Evolutionary conservation across 208 protist species (phyloP).

Genomic region (Trypanosoma melophagium): DNA sequence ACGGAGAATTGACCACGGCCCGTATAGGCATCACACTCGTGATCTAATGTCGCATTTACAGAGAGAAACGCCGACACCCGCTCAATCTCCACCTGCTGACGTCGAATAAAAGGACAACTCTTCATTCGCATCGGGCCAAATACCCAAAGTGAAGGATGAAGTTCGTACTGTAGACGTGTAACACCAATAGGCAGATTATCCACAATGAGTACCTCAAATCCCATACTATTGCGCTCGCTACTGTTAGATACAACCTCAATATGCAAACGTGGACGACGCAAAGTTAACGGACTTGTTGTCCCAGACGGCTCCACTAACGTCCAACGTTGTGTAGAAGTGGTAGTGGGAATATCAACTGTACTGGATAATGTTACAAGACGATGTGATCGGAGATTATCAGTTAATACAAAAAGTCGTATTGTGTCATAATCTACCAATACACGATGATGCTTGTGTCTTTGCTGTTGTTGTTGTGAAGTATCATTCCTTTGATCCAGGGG

Average conservation of each 20-base stretch:
- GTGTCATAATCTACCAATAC: constrained; percentile 79
- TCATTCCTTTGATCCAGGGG: constrained; percentile 2
- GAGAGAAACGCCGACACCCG: constrained; percentile 79
- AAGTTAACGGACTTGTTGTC: background rate
- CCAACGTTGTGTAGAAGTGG: constrained; percentile 73
- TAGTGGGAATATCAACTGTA: constrained; percentile 50
- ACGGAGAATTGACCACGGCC: constrained; percentile 60
- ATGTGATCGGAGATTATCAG: constrained; percentile 64
- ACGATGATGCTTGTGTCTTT: constrained; percentile 7
- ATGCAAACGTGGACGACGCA: constrained; percentile 20
- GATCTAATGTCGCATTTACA: constrained; percentile 62
- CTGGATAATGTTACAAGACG: constrained; percentile 77
- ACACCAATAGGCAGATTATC: constrained; percentile 59
- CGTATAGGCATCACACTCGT: constrained; percentile 90
- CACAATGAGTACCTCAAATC: constrained; percentile 44
- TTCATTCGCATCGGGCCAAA: constrained; percentile 78
- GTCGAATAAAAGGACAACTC: constrained; percentile 38
- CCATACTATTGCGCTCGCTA: constrained; percentile 16
- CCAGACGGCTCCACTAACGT: constrained; percentile 29
- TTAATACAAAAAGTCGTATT: constrained; percentile 73
- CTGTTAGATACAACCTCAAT: constrained; percentile 14
- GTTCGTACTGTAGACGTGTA: constrained; percentile 61
- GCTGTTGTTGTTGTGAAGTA: constrained; percentile 1
- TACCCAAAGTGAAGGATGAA: constrained; percentile 58
- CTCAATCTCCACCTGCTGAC: constrained; percentile 47